Percentiles rank a stretch among this genome's conserved stretches.
phyloP scores from a whole-genome alignment of 495 filamentous ascomycete species.

The Xylaria castorea region DNA sequence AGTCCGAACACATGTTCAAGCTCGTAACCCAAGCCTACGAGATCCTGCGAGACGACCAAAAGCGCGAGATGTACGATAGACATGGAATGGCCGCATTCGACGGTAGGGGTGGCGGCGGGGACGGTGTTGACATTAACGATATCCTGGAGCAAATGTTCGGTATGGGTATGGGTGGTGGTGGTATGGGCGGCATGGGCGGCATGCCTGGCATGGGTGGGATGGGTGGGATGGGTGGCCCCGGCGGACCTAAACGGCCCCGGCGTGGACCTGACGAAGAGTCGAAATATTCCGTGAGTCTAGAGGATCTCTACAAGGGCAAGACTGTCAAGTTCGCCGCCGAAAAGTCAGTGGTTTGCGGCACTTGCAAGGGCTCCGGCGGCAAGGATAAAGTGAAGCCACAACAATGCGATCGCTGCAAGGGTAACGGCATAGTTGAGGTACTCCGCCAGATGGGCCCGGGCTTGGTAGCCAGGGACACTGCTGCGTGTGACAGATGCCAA shows the following conservation, averaged over 20 bases:
- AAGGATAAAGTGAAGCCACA: conserved; percentile 91
- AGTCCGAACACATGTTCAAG: conserved; percentile 91
- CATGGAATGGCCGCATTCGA: conserved; percentile 97
- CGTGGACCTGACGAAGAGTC: conserved; percentile 86
- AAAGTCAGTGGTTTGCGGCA: conserved; percentile 86
- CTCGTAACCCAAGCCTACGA: conserved; percentile 92
- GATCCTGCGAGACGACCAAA: conserved; percentile 95
- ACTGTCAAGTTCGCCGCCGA: conserved; percentile 93
- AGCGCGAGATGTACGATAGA: conserved; percentile 86
- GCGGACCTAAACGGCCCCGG: conserved; percentile 63
- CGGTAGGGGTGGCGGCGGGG: conserved; percentile 67
- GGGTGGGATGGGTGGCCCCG: conserved; percentile 51
- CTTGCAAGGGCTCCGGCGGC: conserved; percentile 88
- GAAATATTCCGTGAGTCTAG: conserved; percentile 84
- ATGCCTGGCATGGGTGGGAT: conserved; percentile 50
- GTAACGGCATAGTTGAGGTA: conserved; percentile 72
- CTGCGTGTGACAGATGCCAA: conserved; percentile 77
- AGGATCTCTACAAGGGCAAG: conserved; percentile 98
- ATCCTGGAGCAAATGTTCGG: conserved; percentile 95
- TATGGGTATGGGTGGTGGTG: conserved; percentile 71
- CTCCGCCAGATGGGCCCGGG: conserved; percentile 80
- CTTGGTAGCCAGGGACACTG: conserved; percentile 76
- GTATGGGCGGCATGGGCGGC: conserved; percentile 65
- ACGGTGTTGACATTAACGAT: conserved; percentile 84
- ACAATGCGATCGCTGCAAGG: conserved; percentile 82